These are phyloP conservation scores for Leptodontidium sp. DNA, from an alignment of 2,329 filamentous ascomycete species.

Conservation along the genomic window DNA sequence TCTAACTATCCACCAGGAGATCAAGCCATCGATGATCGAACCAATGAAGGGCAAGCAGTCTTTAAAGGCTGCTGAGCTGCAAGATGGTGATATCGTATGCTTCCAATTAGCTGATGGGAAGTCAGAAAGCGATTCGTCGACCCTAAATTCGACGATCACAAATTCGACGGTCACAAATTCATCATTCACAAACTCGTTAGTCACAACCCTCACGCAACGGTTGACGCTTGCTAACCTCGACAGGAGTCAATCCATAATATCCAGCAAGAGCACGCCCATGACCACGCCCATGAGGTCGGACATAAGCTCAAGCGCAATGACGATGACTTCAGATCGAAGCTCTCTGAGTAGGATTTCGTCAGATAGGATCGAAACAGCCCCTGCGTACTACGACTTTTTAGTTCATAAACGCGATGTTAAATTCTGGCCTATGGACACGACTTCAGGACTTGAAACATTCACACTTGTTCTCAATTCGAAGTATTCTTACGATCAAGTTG, in stretches of 20 bases:
- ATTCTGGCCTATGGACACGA: slow-evolving; percentile 70
- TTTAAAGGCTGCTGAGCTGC: slow-evolving; percentile 89
- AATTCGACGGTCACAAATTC: too few relatives aligned
- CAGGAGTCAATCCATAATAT: slow-evolving; percentile 31
- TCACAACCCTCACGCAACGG: slow-evolving; percentile 21
- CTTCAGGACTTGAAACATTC: slow-evolving; percentile 69
- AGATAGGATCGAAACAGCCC: slow-evolving; percentile 73
- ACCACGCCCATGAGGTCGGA: background rate
- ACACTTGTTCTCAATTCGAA: slow-evolving; percentile 83
- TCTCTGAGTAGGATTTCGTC: slow-evolving; percentile 29
- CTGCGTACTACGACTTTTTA: slow-evolving; percentile 92
- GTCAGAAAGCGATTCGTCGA: slow-evolving; percentile 37
- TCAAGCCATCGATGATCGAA: slow-evolving; percentile 98
- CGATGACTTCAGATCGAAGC: slow-evolving; percentile 13
- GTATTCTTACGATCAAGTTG: slow-evolving; percentile 87
- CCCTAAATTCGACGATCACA: too few relatives aligned
- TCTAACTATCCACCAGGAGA: slow-evolving; percentile 65
- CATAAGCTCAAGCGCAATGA: background rate
- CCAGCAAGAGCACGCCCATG: background rate
- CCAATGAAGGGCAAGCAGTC: slow-evolving; percentile 90
- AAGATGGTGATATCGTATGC: slow-evolving; percentile 96
- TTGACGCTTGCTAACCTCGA: slow-evolving; percentile 34
- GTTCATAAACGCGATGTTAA: slow-evolving; percentile 81
- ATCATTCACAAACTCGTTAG: slow-evolving; percentile 32
- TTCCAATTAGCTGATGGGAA: slow-evolving; percentile 70